phyloP scores from a whole-genome alignment of 352 stramenopile genomes.

The Thalassiosira mediterranea region DNA sequence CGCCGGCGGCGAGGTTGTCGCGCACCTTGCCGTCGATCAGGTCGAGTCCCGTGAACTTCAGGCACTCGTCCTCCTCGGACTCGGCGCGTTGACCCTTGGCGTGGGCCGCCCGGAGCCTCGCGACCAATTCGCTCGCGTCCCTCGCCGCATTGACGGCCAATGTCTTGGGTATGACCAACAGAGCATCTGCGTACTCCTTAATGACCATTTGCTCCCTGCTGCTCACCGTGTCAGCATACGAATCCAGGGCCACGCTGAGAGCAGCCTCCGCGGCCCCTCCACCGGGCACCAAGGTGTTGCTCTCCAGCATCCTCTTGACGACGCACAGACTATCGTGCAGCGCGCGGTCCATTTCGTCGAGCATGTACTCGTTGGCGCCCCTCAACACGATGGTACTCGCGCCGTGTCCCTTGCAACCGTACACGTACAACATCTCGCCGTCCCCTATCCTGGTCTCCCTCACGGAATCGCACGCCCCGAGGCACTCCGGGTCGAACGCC shows the following conservation, averaged over 20 bases:
- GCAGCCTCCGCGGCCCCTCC: slow-evolving; percentile 96
- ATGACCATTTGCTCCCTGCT: slow-evolving; percentile 98
- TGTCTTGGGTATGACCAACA: slow-evolving; percentile 99
- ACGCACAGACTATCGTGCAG: slow-evolving; percentile 99
- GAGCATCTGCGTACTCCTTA: slow-evolving; percentile 96
- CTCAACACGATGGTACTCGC: slow-evolving; percentile 98
- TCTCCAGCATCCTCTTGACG: slow-evolving; percentile 98
- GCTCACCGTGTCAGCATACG: slow-evolving; percentile 95
- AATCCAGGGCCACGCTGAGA: slow-evolving; percentile 97
- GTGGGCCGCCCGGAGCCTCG: slow-evolving; percentile 93
- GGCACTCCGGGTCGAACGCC: slow-evolving; percentile 91
- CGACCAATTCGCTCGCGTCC: slow-evolving; percentile 98
- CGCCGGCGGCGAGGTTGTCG: slow-evolving; percentile 93
- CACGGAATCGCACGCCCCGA: slow-evolving; percentile 96
- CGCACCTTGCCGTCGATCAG: slow-evolving; percentile 89
- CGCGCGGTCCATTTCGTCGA: slow-evolving; percentile 99
- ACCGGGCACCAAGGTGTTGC: slow-evolving; percentile 95
- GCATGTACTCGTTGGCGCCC: slow-evolving; percentile 98
- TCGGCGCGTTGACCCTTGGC: slow-evolving; percentile 64
- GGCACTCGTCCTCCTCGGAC: slow-evolving; percentile 43
- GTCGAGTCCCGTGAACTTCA: slow-evolving; percentile 83
- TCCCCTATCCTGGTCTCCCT: slow-evolving; percentile 98
- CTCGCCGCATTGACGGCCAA: slow-evolving; percentile 99
- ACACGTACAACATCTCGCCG: slow-evolving; percentile 98
- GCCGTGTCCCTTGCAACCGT: slow-evolving; percentile 97